Evolutionary conservation across 768 basidiomycete genomes (phyloP).

Genomic region (Erythrobasidium yunnanense): DNA sequence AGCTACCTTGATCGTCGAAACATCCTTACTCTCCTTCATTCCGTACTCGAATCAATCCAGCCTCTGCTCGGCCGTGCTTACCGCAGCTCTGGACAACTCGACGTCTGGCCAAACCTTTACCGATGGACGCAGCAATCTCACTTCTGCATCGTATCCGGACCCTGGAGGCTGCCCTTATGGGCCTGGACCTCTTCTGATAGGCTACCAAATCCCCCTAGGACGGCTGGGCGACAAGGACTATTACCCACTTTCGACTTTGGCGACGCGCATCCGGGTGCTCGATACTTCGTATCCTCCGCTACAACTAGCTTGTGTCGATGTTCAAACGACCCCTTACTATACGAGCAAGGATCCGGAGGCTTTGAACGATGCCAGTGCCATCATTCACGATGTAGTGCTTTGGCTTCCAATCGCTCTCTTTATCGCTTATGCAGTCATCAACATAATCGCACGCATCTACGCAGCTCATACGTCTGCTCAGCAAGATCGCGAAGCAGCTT

Average conservation of each 20-base stretch:
- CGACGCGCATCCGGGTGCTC: constrained; percentile 73
- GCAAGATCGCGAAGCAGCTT: constrained; percentile 53
- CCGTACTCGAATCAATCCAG: constrained; percentile 21
- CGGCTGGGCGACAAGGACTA: constrained; percentile 46
- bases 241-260: constrained; percentile 69
- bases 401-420: constrained; percentile 65
- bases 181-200: constrained; percentile 70
- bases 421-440: constrained; percentile 68
- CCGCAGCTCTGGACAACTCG: neutral
- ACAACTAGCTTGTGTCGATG: constrained; percentile 70
- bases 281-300: constrained; percentile 60
- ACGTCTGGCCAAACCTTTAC: neutral
- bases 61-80: constrained; percentile 20
- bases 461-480: constrained; percentile 74
- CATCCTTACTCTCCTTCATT: constrained; percentile 21
- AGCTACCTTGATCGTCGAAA: constrained; percentile 27
- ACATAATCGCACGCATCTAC: constrained; percentile 64
- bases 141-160: neutral
- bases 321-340: constrained; percentile 59
- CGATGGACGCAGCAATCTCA: constrained; percentile 8
- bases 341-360: constrained; percentile 43
- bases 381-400: constrained; percentile 45
- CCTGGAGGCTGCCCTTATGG: constrained; percentile 56
- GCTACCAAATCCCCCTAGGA: constrained; percentile 53
- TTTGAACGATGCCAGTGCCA: neutral